Evolutionary conservation across 2,329 filamentous ascomycete species (phyloP).

Genomic region (Pseudogymnoascus sp.): DNA sequence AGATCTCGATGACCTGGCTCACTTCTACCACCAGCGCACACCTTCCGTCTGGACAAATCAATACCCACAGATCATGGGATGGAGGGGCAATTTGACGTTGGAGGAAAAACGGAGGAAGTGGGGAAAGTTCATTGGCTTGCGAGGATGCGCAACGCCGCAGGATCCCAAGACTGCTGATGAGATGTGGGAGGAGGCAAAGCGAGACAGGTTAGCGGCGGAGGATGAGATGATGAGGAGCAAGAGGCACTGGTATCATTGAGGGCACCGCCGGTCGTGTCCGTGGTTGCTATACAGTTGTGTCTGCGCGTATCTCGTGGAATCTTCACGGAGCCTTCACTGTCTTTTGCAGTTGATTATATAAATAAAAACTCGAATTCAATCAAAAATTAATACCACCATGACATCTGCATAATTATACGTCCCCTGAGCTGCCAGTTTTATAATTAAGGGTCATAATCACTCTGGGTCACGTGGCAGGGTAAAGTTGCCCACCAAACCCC

Average conservation of each 20-base stretch:
- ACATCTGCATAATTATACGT: background rate
- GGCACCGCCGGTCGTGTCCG: background rate
- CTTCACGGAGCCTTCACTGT: background rate
- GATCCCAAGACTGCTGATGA: constrained; percentile 18
- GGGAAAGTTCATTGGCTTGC: constrained; percentile 64
- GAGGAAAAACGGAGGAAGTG: constrained; percentile 62
- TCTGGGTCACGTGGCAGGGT: background rate
- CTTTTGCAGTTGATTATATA: background rate
- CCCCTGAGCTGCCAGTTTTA: background rate
- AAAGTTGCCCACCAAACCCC: constrained; percentile 8
- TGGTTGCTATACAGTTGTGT: background rate
- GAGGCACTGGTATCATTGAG: background rate
- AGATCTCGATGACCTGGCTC: constrained; percentile 61
- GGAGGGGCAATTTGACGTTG: constrained; percentile 44
- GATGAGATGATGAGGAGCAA: constrained; percentile 5
- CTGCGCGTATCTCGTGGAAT: background rate
- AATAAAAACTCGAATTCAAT: background rate
- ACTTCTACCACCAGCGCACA: constrained; percentile 64
- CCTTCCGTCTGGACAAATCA: constrained; percentile 44
- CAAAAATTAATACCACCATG: background rate
- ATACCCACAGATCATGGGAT: constrained; percentile 63
- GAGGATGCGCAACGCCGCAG: constrained; percentile 49
- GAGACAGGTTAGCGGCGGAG: background rate
- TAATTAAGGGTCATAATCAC: background rate
- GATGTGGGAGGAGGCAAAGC: constrained; percentile 34